Conservation (phyloP, 2,329 filamentous ascomycete genomes). For the Aspergillus thermomutatus region DNA sequence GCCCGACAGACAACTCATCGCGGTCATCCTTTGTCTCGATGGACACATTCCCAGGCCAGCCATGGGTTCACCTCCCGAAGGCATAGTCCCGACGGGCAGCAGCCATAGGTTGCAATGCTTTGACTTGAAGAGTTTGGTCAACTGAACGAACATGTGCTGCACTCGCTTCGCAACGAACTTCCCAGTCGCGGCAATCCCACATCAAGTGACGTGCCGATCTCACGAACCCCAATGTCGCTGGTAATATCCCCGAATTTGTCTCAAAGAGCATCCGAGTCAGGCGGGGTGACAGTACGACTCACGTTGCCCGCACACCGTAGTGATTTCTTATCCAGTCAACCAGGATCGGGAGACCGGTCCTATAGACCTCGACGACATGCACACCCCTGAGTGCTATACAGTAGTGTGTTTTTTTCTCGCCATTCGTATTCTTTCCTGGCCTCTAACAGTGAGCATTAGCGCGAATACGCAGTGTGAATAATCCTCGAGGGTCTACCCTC, state of each 20-base stretch:
- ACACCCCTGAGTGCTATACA: neutral
- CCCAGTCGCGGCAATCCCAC: neutral
- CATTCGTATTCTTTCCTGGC: neutral
- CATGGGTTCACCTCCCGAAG: neutral
- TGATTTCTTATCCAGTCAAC: neutral
- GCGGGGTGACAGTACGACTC: too few species aligned
- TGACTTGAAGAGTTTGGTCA: neutral
- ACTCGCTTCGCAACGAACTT: neutral
- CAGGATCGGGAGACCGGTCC: neutral
- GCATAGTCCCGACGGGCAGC: neutral
- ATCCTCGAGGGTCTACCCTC: neutral
- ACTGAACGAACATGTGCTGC: neutral
- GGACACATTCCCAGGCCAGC: too few species aligned
- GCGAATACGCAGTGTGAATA: neutral
- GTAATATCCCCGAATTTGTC: neutral
- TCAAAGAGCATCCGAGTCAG: neutral
- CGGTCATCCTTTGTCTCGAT: neutral
- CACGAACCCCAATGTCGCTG: neutral
- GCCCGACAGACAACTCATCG: neutral
- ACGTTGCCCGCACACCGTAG: neutral
- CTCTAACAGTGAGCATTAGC: neutral
- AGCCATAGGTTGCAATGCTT: neutral
- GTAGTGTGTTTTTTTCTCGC: neutral
- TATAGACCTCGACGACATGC: neutral
- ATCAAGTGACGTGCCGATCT: neutral